Conservation (phyloP, 2,329 filamentous ascomycete genomes). For the Trichophyton rubrum region DNA sequence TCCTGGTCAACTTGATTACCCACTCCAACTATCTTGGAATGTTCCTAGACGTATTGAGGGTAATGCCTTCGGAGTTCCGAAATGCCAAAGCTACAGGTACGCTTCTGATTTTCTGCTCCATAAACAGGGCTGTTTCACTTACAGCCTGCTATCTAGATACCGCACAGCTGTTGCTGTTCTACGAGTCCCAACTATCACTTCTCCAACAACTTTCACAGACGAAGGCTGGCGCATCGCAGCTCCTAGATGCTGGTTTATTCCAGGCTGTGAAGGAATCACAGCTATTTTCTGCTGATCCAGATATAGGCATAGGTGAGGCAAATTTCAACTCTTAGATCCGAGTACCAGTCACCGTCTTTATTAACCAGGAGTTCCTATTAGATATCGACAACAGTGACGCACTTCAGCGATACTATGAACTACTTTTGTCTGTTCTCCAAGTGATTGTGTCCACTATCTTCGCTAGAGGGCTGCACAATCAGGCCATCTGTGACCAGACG, state of each 20-base stretch:
- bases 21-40: conserved; percentile 84
- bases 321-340: not conserved
- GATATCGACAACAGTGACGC: conserved; percentile 57
- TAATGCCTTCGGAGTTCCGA: conserved; percentile 60
- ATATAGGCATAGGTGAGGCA: conserved; percentile 60
- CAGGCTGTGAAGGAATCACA: conserved; percentile 64
- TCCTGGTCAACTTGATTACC: conserved; percentile 67
- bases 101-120: conserved; percentile 14
- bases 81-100: conserved; percentile 46
- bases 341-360: not conserved
- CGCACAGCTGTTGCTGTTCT: conserved; percentile 44
- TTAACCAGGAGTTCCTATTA: conserved; percentile 18
- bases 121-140: not conserved
- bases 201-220: conserved; percentile 76
- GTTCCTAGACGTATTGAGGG: conserved; percentile 74
- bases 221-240: conserved; percentile 66
- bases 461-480: conserved; percentile 68
- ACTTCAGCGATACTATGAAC: conserved; percentile 67
- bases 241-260: conserved; percentile 85
- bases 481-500: conserved; percentile 57
- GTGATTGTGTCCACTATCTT: conserved; percentile 74
- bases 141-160: conserved; percentile 34
- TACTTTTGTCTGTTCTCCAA: conserved; percentile 67
- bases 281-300: conserved; percentile 83
- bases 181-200: conserved; percentile 66